Base-by-base conservation (phyloP, 2,329 filamentous ascomycete genomes). In the Sphaerulina musiva region DNA sequence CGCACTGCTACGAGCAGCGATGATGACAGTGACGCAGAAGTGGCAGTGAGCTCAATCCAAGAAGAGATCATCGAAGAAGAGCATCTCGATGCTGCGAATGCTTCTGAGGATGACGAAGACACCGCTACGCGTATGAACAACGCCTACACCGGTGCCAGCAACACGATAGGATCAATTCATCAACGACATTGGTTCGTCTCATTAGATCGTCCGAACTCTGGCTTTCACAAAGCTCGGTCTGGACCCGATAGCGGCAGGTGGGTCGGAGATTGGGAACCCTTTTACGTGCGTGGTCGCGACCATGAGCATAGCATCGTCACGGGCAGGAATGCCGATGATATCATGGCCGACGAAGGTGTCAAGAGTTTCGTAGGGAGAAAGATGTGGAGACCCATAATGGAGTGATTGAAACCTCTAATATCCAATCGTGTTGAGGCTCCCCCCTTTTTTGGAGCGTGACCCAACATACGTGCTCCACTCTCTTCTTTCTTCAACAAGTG, bases 291-390 rank as follows among this genome's bases (percentile, higher is more conserved):
- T 6, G 85, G 84, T 0, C 74, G 77, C 4, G 80, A 84, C 1
- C 61, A 73, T 38, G 85, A 88, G 69, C 74, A 77, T n/a, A 88
- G 84, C 64, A 72, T 87, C 2, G 74, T 88, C 2, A 88, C 84
- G 2, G 83, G 82, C 1, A 73, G 84, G 49, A 70, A 73, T 8
- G 82, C 79, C 1, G 69, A 65, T 4, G 82, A 87, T 23, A 76
- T 87, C 2, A 72, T 88, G 45, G 67, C 63, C 20, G 83, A 87
- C 60, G 82, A 86, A 62, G 77, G 77, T 0, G 80, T 87, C 2
- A 65, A 72, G 17, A 76, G 74, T 1, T 87, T 80, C 65, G 66
- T 78, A 5, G 75, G 75, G 4, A 73, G 84, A 51, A 80, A 78
- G 64, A 82, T 82, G 5, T 87, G 84, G 84, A 76, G 64, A 58